Evolutionary conservation across 1,284 basidiomycete species (phyloP).

Genomic region (Puccinia novopanici): DNA sequence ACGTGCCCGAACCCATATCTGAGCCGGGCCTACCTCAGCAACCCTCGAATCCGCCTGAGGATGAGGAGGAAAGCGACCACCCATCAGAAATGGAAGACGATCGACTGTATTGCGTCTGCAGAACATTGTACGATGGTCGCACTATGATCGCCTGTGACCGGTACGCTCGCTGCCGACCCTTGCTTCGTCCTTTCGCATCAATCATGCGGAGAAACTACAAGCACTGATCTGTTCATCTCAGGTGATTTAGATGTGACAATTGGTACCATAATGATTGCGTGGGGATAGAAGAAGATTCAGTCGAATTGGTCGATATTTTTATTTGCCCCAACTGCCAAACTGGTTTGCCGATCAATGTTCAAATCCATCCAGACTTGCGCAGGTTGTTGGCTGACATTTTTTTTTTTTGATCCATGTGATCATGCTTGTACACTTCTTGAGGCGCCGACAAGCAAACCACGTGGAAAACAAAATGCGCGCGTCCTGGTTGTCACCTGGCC

Average conservation of each 20-base stretch:
- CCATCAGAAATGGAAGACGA: slow-evolving; percentile 43
- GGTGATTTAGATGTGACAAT: slow-evolving; percentile 48
- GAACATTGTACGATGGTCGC: slow-evolving; percentile 34
- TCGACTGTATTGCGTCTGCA: slow-evolving; percentile 47
- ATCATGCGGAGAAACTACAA: background rate
- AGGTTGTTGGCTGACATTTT: background rate
- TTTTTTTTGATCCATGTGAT: background rate
- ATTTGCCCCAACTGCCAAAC: slow-evolving; percentile 43
- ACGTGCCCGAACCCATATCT: slow-evolving; percentile 1
- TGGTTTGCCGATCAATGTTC: slow-evolving; percentile 8
- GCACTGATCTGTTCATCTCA: slow-evolving; percentile 24
- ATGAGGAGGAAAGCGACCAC: slow-evolving; percentile 11
- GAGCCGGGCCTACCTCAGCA: background rate
- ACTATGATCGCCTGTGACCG: slow-evolving; percentile 51
- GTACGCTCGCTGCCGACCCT: slow-evolving; percentile 23
- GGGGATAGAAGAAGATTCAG: slow-evolving; percentile 35
- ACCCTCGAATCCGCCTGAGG: background rate
- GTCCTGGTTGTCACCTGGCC: slow-evolving; percentile 27
- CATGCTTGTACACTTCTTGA: background rate
- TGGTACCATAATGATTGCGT: slow-evolving; percentile 51
- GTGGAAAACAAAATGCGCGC: slow-evolving; percentile 43
- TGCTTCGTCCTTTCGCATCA: background rate
- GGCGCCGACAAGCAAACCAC: slow-evolving; percentile 35
- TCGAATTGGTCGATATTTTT: slow-evolving; percentile 43
- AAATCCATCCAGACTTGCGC: no score